These are phyloP conservation scores for Aspergillus unguis DNA, from an alignment of 2,329 filamentous ascomycete species.

Conservation along the genomic window DNA sequence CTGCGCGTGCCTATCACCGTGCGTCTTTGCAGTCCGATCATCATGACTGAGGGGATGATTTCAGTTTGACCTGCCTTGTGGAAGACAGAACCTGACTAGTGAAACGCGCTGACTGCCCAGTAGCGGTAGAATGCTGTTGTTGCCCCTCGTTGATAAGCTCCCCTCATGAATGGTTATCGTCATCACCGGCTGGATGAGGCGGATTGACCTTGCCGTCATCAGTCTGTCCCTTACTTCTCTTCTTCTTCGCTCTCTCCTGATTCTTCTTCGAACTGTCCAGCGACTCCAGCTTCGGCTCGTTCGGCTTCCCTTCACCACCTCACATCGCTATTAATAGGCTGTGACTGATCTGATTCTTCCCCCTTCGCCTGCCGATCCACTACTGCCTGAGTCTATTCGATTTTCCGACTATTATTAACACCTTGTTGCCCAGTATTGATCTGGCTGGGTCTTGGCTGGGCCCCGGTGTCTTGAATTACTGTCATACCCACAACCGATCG, in stretches of 20 bases:
- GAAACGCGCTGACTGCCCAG: no score
- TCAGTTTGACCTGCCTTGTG: not conserved
- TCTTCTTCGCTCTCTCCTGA: not conserved
- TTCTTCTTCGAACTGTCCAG: not conserved
- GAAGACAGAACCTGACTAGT: no score
- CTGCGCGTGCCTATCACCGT: slow-evolving; percentile 15
- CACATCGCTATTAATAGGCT: no score
- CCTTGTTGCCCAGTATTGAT: slow-evolving; percentile 12
- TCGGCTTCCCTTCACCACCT: not conserved
- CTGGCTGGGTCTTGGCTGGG: slow-evolving; percentile 20
- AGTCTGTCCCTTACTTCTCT: slow-evolving; percentile 2
- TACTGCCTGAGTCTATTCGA: slow-evolving; percentile 4
- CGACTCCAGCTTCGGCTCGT: not conserved
- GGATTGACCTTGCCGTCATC: slow-evolving; percentile 1
- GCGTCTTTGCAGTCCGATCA: slow-evolving; percentile 4
- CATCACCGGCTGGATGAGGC: slow-evolving; percentile 3
- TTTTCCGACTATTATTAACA: slow-evolving; percentile 3
- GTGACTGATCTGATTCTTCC: slow-evolving; percentile 13
- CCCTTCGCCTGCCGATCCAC: slow-evolving; percentile 11
- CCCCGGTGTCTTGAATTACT: slow-evolving; percentile 16
- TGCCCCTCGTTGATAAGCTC: slow-evolving; percentile 33
- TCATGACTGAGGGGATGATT: slow-evolving; percentile 8
- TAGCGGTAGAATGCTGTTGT: slow-evolving; percentile 4
- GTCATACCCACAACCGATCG: slow-evolving; percentile 19
- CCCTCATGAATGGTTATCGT: slow-evolving; percentile 8